Conservation (phyloP, 495 filamentous ascomycete species). For the Letharia lupina region DNA sequence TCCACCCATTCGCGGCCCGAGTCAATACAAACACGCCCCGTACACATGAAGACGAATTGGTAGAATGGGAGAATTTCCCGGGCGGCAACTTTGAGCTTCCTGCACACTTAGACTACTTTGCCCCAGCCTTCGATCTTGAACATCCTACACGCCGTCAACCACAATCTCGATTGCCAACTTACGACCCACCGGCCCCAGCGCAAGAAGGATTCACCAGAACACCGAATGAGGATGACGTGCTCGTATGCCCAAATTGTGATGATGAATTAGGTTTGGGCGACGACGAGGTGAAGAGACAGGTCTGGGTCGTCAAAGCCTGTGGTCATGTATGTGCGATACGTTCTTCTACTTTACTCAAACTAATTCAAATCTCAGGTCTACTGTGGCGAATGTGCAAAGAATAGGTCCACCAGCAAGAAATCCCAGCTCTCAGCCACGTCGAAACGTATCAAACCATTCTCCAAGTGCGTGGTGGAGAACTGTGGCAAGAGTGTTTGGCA, state of each 20-base stretch:
- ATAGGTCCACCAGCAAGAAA: slow-evolving; percentile 38
- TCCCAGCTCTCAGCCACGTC: slow-evolving; percentile 22
- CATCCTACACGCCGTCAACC: slow-evolving; percentile 24
- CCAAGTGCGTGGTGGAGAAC: slow-evolving; percentile 43
- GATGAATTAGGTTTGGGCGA: slow-evolving; percentile 56
- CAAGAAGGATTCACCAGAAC: slow-evolving; percentile 57
- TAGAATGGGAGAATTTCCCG: slow-evolving; percentile 1
- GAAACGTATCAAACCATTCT: slow-evolving; percentile 29
- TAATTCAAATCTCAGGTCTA: slow-evolving; percentile 47
- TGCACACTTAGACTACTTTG: slow-evolving; percentile 26
- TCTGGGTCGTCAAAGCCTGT: slow-evolving; percentile 66
- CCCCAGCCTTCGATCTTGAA: slow-evolving; percentile 28
- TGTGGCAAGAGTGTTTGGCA: slow-evolving; percentile 38
- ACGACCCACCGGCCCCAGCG: slow-evolving; percentile 51
- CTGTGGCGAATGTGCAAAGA: slow-evolving; percentile 56
- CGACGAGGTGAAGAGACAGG: slow-evolving; percentile 51
- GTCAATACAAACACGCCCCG: neutral
- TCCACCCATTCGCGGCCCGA: neutral
- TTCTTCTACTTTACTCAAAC: slow-evolving; percentile 7
- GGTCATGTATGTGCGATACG: slow-evolving; percentile 56
- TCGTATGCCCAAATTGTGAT: slow-evolving; percentile 66
- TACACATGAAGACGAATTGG: neutral
- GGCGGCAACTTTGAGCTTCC: slow-evolving; percentile 23
- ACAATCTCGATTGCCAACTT: slow-evolving; percentile 31
- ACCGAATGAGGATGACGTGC: slow-evolving; percentile 50